Conservation (phyloP, 192 early-diverging fungal genomes). For the Jimgerdemannia flammicorona region DNA sequence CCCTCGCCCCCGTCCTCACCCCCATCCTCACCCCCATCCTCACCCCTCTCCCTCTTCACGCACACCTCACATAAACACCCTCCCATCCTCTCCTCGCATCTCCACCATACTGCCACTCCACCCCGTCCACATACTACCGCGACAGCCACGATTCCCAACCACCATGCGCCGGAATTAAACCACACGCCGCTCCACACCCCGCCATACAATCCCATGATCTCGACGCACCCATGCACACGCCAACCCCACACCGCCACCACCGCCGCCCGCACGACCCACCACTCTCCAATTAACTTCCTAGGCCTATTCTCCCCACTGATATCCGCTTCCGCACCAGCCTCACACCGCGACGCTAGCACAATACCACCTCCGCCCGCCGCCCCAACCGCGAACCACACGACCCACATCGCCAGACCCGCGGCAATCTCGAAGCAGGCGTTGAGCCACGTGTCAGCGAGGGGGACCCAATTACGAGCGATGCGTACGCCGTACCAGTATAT, state of each 20-base stretch:
- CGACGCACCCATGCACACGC: background rate
- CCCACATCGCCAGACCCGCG: slow-evolving; percentile 30
- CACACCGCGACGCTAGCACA: background rate
- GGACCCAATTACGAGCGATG: slow-evolving; percentile 38
- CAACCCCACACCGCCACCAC: background rate
- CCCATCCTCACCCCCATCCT: background rate
- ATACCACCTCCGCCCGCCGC: background rate
- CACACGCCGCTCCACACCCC: background rate
- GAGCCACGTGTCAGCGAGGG: slow-evolving; percentile 51
- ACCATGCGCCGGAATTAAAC: background rate
- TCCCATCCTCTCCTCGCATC: background rate
- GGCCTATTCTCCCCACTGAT: background rate
- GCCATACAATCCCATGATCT: background rate
- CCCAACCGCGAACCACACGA: background rate
- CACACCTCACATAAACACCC: background rate
- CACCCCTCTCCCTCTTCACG: background rate
- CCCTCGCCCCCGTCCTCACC: background rate
- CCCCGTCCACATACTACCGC: background rate
- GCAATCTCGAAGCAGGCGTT: slow-evolving; percentile 26
- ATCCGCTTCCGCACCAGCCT: background rate
- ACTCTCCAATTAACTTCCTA: background rate
- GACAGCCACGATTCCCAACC: background rate
- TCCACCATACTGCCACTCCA: background rate
- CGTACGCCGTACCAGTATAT: slow-evolving; percentile 55
- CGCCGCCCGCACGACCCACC: background rate